These are phyloP conservation scores for Closterium sp. DNA, from an alignment of 139 green algal genomes.

Conservation along the genomic window DNA sequence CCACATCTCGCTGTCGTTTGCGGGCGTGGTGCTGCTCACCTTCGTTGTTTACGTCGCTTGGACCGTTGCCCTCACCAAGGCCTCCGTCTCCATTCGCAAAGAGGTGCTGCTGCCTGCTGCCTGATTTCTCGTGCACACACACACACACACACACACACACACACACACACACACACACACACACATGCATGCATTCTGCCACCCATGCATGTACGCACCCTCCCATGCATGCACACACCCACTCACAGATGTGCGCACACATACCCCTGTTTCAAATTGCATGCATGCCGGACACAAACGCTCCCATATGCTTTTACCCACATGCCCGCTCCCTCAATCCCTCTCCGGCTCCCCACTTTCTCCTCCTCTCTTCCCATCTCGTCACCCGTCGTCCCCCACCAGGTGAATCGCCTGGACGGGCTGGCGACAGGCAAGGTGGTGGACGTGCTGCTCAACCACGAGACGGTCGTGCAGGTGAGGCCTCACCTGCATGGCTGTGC, in stretches of 20 bases:
- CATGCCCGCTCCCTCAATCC: neutral
- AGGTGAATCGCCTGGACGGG: constrained; percentile 89
- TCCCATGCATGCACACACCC: too few species aligned
- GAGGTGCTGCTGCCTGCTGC: constrained; percentile 28
- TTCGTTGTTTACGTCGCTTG: constrained; percentile 84
- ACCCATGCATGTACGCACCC: too few species aligned
- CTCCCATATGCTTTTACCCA: neutral
- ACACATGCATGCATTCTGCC: too few species aligned
- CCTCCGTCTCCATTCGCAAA: constrained; percentile 44
- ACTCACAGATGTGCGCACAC: too few species aligned
- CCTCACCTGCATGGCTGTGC: neutral
- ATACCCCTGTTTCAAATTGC: too few species aligned
- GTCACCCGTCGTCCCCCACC: too few species aligned
- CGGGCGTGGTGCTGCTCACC: constrained; percentile 70
- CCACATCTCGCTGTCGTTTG: constrained; percentile 51
- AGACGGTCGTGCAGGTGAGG: constrained; percentile 74
- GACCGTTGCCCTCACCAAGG: constrained; percentile 77
- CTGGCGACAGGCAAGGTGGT: constrained; percentile 80
- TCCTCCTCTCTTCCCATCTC: too few species aligned
- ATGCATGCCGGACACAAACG: neutral
- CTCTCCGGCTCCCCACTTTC: too few species aligned
- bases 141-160: too few species aligned
- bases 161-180: too few species aligned
- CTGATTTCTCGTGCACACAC: neutral
- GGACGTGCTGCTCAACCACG: constrained; percentile 90